Evolutionary conservation across 768 basidiomycete genomes (phyloP).

Genomic region (Podaxis rugospora): DNA sequence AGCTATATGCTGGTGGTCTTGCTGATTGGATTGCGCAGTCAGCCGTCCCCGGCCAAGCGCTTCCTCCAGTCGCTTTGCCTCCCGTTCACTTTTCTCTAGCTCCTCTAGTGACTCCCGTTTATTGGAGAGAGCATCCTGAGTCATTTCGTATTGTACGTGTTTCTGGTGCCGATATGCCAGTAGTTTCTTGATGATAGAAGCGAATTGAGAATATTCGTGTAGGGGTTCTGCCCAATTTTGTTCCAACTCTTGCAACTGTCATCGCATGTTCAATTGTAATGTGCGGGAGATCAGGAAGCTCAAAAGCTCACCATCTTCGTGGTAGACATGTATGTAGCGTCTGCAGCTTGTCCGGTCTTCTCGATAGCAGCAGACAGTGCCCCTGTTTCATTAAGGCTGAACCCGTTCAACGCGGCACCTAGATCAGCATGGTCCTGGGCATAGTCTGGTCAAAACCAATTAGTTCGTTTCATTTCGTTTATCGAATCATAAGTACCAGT

Average conservation of each 20-base stretch:
- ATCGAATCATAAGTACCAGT: slow-evolving; percentile 50
- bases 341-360: slow-evolving; percentile 95
- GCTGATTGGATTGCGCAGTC: slow-evolving; percentile 18
- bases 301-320: slow-evolving; percentile 66
- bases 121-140: slow-evolving; percentile 81
- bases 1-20: slow-evolving; percentile 14
- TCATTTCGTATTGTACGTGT: slow-evolving; percentile 97
- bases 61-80: slow-evolving; percentile 84
- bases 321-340: slow-evolving; percentile 91
- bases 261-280: slow-evolving; percentile 9
- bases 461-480: not conserved
- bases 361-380: slow-evolving; percentile 81
- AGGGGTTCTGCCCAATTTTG: slow-evolving; percentile 94
- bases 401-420: slow-evolving; percentile 89
- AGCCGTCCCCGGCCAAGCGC: slow-evolving; percentile 65
- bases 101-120: slow-evolving; percentile 85
- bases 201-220: slow-evolving; percentile 95
- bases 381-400: slow-evolving; percentile 81
- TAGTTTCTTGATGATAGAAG: slow-evolving; percentile 89
- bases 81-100: slow-evolving; percentile 88
- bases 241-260: slow-evolving; percentile 88
- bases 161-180: slow-evolving; percentile 96
- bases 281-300: not conserved
- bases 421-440: slow-evolving; percentile 88
- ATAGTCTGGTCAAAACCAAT: slow-evolving; percentile 44